phyloP scores from a whole-genome alignment of 75 land plant species.

The Selaginella tamariscina region DNA sequence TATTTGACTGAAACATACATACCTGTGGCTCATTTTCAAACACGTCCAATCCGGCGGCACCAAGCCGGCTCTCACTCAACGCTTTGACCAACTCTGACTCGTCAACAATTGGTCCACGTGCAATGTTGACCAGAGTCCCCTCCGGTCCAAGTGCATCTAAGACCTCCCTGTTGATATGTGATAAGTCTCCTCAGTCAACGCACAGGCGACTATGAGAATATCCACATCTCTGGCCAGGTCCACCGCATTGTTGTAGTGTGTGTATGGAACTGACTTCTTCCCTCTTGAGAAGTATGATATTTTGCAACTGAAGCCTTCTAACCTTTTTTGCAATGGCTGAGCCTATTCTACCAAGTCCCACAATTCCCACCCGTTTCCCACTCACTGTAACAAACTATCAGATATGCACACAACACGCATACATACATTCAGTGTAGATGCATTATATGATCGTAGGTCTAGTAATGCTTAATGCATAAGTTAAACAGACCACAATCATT shows the following conservation, averaged over 20 bases:
- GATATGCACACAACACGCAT: too few relatives aligned
- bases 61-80: neutral
- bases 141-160: neutral
- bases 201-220: neutral
- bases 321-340: neutral
- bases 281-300: neutral
- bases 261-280: neutral
- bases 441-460: too few relatives aligned
- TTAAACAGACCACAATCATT: too few relatives aligned
- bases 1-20: too few relatives aligned
- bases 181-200: neutral
- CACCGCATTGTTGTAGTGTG: neutral
- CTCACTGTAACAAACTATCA: conserved; percentile 36
- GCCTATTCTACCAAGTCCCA: conserved; percentile 9
- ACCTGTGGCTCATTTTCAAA: conserved; percentile 8
- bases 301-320: neutral
- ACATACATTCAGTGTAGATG: too few relatives aligned
- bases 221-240: conserved; percentile 1
- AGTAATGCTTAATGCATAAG: too few relatives aligned
- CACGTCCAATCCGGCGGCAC: conserved; percentile 8
- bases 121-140: conserved; percentile 6
- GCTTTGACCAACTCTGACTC: conserved; percentile 3
- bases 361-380: conserved; percentile 7
- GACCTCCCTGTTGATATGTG: neutral
- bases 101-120: conserved; percentile 1